Evolutionary conservation across 1,284 basidiomycete species (phyloP).

Genomic region (Serendipita sp.): DNA sequence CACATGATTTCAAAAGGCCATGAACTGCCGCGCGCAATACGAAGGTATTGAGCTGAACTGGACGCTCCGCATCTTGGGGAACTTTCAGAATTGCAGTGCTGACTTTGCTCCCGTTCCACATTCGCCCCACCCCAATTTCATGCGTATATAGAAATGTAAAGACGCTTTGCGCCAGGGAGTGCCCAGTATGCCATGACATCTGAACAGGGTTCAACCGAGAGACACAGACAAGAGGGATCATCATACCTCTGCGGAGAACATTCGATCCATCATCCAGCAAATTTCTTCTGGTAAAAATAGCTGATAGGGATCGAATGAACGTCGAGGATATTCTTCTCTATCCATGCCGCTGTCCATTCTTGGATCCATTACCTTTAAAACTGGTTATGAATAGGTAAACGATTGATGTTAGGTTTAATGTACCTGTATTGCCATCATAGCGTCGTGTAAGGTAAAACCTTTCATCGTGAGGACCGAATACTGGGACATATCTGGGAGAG

Average conservation of each 20-base stretch:
- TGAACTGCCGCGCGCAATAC: slow-evolving; percentile 60
- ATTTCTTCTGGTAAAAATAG: slow-evolving; percentile 60
- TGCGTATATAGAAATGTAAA: slow-evolving; percentile 73
- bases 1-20: slow-evolving; percentile 70
- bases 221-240: slow-evolving; percentile 10
- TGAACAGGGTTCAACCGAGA: slow-evolving; percentile 24
- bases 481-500: slow-evolving; percentile 42
- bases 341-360: slow-evolving; percentile 71
- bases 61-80: slow-evolving; percentile 22
- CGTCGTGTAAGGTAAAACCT: slow-evolving; percentile 61
- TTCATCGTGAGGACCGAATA: slow-evolving; percentile 55
- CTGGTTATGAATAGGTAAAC: slow-evolving; percentile 7
- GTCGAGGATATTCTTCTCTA: slow-evolving; percentile 27
- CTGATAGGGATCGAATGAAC: slow-evolving; percentile 47
- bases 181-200: slow-evolving; percentile 81
- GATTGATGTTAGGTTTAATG: slow-evolving; percentile 15
- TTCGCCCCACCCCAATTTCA: slow-evolving; percentile 43
- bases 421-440: slow-evolving; percentile 83
- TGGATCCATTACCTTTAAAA: slow-evolving; percentile 67
- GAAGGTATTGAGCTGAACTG: slow-evolving; percentile 45
- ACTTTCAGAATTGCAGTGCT: slow-evolving; percentile 22
- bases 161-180: slow-evolving; percentile 73
- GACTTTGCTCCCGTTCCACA: slow-evolving; percentile 21
- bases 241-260: slow-evolving; percentile 65
- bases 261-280: slow-evolving; percentile 75